phyloP scores from a whole-genome alignment of 768 basidiomycete species.

The Amanita rubescens region DNA sequence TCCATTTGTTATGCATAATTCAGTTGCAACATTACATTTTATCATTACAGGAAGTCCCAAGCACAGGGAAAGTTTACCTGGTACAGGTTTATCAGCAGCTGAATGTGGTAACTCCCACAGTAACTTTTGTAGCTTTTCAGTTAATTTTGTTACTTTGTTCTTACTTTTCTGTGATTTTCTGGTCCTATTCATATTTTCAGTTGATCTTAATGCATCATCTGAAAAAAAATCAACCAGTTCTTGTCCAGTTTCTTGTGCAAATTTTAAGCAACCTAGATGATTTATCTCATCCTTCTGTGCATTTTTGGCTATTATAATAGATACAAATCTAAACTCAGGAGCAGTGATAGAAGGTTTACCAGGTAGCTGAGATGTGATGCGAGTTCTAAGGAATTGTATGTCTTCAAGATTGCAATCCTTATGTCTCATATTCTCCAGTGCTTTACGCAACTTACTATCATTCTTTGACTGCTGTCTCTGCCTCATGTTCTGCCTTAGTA shows the following conservation, averaged over 20 bases:
- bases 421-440: constrained; percentile 24
- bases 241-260: constrained; percentile 23
- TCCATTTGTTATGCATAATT: constrained; percentile 24
- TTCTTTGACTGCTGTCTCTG: constrained; percentile 12
- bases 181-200: neutral
- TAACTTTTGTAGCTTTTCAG: neutral
- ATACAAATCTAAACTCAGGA: no score
- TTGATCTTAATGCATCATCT: constrained; percentile 12
- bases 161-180: neutral
- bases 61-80: constrained; percentile 14
- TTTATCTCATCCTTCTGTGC: constrained; percentile 25
- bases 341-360: constrained; percentile 18
- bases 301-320: constrained; percentile 24
- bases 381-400: constrained; percentile 16
- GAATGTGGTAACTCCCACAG: constrained; percentile 9
- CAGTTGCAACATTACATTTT: constrained; percentile 21
- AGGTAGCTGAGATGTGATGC: constrained; percentile 10
- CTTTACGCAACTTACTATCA: constrained; percentile 13
- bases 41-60: constrained; percentile 23
- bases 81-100: neutral
- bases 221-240: constrained; percentile 22
- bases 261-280: constrained; percentile 16
- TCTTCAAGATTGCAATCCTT: constrained; percentile 18
- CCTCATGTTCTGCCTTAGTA: constrained; percentile 26
- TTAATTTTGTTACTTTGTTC: neutral